phyloP scores from a whole-genome alignment of 2,329 filamentous ascomycete species.

The Pyricularia grisea region DNA sequence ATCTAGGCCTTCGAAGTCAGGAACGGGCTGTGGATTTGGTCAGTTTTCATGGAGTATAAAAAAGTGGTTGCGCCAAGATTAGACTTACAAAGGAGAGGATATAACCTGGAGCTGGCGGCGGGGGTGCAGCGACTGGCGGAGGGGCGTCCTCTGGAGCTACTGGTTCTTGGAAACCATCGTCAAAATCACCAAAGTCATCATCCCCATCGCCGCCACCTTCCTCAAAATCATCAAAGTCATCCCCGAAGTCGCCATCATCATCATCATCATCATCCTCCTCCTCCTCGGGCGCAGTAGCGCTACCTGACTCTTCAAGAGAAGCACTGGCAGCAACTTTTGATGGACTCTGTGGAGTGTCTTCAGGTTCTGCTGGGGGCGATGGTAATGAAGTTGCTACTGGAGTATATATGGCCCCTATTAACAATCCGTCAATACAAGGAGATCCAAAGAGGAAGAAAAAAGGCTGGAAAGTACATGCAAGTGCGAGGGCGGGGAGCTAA shows the following conservation, averaged over 20 bases:
- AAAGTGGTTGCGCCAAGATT: not conserved
- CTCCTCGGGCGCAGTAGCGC: not conserved
- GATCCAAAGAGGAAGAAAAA: constrained; percentile 9
- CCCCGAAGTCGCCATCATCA: constrained; percentile 40
- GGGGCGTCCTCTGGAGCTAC: constrained; percentile 23
- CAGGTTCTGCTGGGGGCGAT: not conserved
- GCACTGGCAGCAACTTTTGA: not conserved
- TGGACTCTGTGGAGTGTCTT: not conserved
- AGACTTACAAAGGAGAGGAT: constrained; percentile 18
- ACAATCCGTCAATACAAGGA: constrained; percentile 21
- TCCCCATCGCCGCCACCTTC: constrained; percentile 42
- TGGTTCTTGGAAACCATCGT: constrained; percentile 58
- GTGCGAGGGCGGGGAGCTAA: not conserved
- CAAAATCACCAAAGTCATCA: constrained; percentile 58
- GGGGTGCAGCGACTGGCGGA: constrained; percentile 33
- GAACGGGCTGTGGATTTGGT: constrained; percentile 43
- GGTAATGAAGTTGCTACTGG: constrained; percentile 19
- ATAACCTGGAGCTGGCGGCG: constrained; percentile 15
- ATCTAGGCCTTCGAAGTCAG: constrained; percentile 55
- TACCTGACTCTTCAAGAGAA: not conserved
- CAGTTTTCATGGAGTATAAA: constrained; percentile 10
- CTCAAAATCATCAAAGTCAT: constrained; percentile 55
- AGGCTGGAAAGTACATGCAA: constrained; percentile 9
- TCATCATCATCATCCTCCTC: constrained; percentile 20
- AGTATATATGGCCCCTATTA: constrained; percentile 18